A percentile compares a stretch with the other conserved stretches of the same genome.
Evolutionary conservation across 2,329 filamentous ascomycete genomes (phyloP).

Genomic region (Pezicula radicicola): DNA sequence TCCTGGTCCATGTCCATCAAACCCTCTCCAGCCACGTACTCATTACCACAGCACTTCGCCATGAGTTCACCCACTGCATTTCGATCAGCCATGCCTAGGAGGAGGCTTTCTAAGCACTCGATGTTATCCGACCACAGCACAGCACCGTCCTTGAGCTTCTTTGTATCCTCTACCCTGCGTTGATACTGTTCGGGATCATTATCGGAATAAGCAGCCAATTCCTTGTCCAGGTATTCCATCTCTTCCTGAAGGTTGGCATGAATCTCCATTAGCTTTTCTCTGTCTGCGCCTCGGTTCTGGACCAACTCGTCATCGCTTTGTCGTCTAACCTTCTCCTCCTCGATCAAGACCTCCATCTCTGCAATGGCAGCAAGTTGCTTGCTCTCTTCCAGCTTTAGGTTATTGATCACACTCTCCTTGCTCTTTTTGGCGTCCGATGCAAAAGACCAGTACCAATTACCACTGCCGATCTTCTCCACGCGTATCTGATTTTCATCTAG

Average conservation of each 20-base stretch:
- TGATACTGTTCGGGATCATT: slow-evolving; percentile 26
- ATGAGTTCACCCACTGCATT: slow-evolving; percentile 32
- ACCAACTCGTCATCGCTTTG: slow-evolving; percentile 30
- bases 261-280: slow-evolving; percentile 22
- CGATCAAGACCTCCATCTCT: slow-evolving; percentile 31
- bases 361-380: slow-evolving; percentile 26
- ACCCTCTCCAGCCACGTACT: slow-evolving; percentile 44
- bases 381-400: slow-evolving; percentile 32
- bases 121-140: slow-evolving; percentile 30
- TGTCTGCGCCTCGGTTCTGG: slow-evolving; percentile 20
- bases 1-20: slow-evolving; percentile 34
- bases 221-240: slow-evolving; percentile 24
- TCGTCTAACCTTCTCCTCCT: slow-evolving; percentile 31
- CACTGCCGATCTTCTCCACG: slow-evolving; percentile 67
- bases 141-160: slow-evolving; percentile 22
- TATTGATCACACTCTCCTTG: slow-evolving; percentile 35
- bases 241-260: slow-evolving; percentile 24
- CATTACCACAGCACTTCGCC: slow-evolving; percentile 39
- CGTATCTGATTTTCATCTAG: slow-evolving; percentile 58
- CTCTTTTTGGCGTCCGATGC: slow-evolving; percentile 49
- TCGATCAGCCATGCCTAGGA: slow-evolving; percentile 28
- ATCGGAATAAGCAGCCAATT: slow-evolving; percentile 26
- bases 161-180: slow-evolving; percentile 24
- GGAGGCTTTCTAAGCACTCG: slow-evolving; percentile 24
- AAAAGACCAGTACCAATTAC: slow-evolving; percentile 73